phyloP scores from a whole-genome alignment of 208 protist genomes.

The Leishmania turanica region DNA sequence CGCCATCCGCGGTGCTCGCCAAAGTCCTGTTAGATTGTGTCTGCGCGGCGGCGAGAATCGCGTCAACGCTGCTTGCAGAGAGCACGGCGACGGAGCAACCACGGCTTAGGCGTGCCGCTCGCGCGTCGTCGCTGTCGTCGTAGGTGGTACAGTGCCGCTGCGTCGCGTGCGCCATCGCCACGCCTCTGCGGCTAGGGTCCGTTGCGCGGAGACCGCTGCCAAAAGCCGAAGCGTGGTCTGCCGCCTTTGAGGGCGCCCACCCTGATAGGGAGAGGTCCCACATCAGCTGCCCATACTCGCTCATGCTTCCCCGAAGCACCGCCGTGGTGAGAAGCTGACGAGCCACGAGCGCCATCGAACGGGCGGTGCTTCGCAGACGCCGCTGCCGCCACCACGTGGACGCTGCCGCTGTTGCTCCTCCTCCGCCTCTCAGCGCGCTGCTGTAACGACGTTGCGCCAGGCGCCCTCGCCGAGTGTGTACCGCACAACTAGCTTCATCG shows the following conservation, averaged over 20 bases:
- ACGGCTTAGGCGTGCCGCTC: slow-evolving; percentile 8
- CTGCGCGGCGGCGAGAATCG: slow-evolving; percentile 1
- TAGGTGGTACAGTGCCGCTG: neutral
- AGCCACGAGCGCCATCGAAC: slow-evolving; percentile 8
- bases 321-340: slow-evolving; percentile 18
- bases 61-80: slow-evolving; percentile 8
- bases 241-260: neutral
- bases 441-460: neutral
- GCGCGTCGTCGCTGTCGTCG: slow-evolving; percentile 3
- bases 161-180: neutral
- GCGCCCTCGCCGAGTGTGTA: neutral
- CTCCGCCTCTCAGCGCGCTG: neutral
- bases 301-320: slow-evolving; percentile 28
- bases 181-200: neutral
- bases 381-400: slow-evolving; percentile 2
- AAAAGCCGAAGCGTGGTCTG: neutral
- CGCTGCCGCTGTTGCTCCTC: neutral
- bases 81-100: slow-evolving; percentile 29
- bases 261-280: slow-evolving; percentile 10
- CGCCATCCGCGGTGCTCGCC: neutral
- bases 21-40: neutral
- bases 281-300: slow-evolving; percentile 27
- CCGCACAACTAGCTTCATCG: neutral
- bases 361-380: neutral
- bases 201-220: neutral